phyloP scores from a whole-genome alignment of 139 green algal genomes.

The Micractinium conductrix region DNA sequence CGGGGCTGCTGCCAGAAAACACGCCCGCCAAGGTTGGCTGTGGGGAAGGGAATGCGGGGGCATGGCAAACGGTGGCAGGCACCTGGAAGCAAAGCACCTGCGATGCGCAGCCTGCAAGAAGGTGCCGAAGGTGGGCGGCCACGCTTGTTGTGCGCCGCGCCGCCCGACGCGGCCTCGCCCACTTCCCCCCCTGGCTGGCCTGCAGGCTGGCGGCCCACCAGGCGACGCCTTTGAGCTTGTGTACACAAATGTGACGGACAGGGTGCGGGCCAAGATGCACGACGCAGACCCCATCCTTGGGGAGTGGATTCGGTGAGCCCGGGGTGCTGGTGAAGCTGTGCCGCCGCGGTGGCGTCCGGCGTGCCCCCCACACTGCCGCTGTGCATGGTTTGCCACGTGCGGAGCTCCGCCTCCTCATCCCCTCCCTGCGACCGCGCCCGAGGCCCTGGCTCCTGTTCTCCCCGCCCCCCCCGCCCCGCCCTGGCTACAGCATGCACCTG shows the following conservation, averaged over 20 bases:
- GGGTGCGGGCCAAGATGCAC: conserved; percentile 62
- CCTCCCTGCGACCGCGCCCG: too few species aligned
- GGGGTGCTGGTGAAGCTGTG: not conserved
- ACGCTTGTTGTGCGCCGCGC: not conserved
- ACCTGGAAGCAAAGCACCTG: not conserved
- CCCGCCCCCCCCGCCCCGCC: not conserved
- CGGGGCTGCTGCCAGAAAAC: conserved; percentile 50
- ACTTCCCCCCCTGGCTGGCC: not conserved
- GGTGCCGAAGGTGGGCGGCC: not conserved
- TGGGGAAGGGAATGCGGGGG: too few species aligned
- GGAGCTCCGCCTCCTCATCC: too few species aligned
- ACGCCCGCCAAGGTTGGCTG: conserved; percentile 60
- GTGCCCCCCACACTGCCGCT: too few species aligned
- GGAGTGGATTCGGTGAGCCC: conserved; percentile 60
- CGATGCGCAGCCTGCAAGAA: not conserved
- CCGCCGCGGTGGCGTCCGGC: not conserved
- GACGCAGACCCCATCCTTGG: conserved; percentile 54
- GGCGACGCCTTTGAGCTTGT: conserved; percentile 75
- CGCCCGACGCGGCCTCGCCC: not conserved
- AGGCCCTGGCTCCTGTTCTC: too few species aligned
- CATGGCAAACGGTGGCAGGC: not conserved
- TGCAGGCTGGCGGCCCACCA: conserved; percentile 43
- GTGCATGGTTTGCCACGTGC: too few species aligned
- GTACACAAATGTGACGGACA: conserved; percentile 55
- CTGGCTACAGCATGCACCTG: conserved; percentile 49